These are phyloP conservation scores for Sugiyamaella japonica DNA, from an alignment of 1,139 yeast species.

Conservation along the genomic window DNA sequence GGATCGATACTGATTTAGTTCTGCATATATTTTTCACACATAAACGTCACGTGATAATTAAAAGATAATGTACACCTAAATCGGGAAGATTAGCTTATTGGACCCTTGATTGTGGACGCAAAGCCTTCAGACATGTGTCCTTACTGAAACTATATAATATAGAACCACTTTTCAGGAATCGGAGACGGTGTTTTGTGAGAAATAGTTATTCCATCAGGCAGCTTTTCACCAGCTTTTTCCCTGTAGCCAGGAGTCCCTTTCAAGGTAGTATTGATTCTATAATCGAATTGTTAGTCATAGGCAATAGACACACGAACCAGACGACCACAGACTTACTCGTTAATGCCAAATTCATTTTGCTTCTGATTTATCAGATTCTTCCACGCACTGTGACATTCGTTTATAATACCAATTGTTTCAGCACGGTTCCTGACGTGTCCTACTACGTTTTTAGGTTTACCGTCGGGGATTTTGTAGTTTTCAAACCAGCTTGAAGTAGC, in stretches of 20 bases:
- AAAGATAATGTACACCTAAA: not conserved
- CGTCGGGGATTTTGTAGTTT: slow-evolving; percentile 92
- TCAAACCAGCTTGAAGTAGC: slow-evolving; percentile 93
- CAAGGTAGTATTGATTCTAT: slow-evolving; percentile 19
- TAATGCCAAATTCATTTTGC: slow-evolving; percentile 4
- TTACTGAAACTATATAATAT: not conserved
- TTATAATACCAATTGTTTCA: slow-evolving; percentile 68
- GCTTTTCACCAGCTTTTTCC: slow-evolving; percentile 14
- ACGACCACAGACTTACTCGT: slow-evolving; percentile 7
- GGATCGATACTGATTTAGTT: too few relatives aligned
- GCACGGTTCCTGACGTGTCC: slow-evolving; percentile 74
- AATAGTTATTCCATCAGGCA: slow-evolving; percentile 6
- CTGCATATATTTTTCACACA: too few relatives aligned
- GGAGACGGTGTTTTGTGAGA: not conserved
- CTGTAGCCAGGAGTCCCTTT: slow-evolving; percentile 22
- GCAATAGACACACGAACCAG: not conserved
- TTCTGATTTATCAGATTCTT: slow-evolving; percentile 48
- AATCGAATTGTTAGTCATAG: slow-evolving; percentile 4
- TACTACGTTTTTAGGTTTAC: slow-evolving; percentile 58
- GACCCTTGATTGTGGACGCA: too few relatives aligned
- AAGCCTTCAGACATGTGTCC: too few relatives aligned
- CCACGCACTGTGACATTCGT: slow-evolving; percentile 84
- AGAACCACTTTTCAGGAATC: slow-evolving; percentile 17
- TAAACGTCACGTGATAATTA: too few relatives aligned
- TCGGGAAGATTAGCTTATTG: not conserved